phyloP scores from a whole-genome alignment of 208 protist species.

The Tritrichomonas musculus region DNA sequence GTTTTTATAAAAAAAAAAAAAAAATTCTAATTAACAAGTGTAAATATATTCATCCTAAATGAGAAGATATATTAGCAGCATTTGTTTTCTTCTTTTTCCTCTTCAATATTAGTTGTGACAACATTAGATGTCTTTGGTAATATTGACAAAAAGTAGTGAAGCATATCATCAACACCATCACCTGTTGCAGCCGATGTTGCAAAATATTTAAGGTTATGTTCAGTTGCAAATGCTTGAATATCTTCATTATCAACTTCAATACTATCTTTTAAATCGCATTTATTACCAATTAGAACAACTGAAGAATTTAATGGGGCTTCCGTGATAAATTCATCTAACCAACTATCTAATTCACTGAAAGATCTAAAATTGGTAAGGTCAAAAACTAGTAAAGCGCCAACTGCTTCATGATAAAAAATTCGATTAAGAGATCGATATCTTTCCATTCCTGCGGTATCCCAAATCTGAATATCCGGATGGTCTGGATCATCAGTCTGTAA shows the following conservation, averaged over 20 bases:
- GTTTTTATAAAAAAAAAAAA: no score
- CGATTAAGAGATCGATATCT: background rate
- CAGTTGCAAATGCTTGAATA: background rate
- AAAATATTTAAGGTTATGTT: background rate
- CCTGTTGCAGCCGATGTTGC: background rate
- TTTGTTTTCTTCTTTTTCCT: no score
- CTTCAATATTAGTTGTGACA: no score
- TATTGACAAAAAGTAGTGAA: no score
- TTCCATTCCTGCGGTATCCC: background rate
- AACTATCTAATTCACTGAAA: background rate
- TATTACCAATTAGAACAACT: background rate
- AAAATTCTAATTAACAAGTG: no score
- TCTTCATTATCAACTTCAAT: slow-evolving; percentile 26
- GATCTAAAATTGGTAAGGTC: background rate
- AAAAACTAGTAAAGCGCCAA: background rate
- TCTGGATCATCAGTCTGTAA: background rate
- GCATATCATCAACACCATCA: background rate
- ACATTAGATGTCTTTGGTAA: no score
- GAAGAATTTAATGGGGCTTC: background rate
- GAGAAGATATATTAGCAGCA: no score
- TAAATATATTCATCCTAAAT: no score
- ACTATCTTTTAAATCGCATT: background rate
- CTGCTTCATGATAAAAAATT: background rate
- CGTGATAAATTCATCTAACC: background rate
- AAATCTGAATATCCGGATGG: background rate